Evolutionary conservation across 495 filamentous ascomycete species (phyloP), one percentile per base, ranked within the genome.

Genomic region (Aspergillus nidulans): DNA sequence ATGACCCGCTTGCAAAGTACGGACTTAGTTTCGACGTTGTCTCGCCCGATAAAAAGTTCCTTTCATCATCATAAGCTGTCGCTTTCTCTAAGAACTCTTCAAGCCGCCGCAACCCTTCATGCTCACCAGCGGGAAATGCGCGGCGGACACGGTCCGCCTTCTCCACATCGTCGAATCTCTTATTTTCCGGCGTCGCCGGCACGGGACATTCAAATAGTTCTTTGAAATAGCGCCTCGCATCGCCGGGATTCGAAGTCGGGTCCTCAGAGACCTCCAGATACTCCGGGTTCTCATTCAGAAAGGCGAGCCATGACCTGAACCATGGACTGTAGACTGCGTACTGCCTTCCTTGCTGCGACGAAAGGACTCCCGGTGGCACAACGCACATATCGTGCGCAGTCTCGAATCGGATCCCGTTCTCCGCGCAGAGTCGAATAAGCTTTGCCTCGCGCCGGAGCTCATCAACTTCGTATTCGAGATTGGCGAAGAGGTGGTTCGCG

Each of bases 301-400:
- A 82, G 6, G 79, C 74, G 19, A 90, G 61, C 91, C 91, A 97
- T 0, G 87, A 62, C 15, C 84, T 71, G 63, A 79, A 92, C 90
- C 90, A 96, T 0, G 91, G 91, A 2, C 72, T 84, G 57, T 92
- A 96, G 1, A 96, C 88, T 0, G 88, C 79, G 64, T 95, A 97
- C 66, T 92, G 90, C 19, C 81, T 87, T 8, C 90, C 88, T 6
- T 72, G 74, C 8, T 85, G 81, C 8, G 76, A 86, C 6, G 60
- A 61, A 19, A 96, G 64, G 44, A 72, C 67, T 0, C 88, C 90
- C 0, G 92, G 91, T 2, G 80, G 75, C 4, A 96, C 89, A 13
- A 95, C 82, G 52, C 90, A 94, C 6, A 87, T 87, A 70, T 96
- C 92, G 55, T 89, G 89, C 1, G 84, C 76, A 0, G 83, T 76